These are phyloP conservation scores for Saksenaea oblongispora DNA, from an alignment of 371 early-diverging fungal species.

Conservation along the genomic window DNA sequence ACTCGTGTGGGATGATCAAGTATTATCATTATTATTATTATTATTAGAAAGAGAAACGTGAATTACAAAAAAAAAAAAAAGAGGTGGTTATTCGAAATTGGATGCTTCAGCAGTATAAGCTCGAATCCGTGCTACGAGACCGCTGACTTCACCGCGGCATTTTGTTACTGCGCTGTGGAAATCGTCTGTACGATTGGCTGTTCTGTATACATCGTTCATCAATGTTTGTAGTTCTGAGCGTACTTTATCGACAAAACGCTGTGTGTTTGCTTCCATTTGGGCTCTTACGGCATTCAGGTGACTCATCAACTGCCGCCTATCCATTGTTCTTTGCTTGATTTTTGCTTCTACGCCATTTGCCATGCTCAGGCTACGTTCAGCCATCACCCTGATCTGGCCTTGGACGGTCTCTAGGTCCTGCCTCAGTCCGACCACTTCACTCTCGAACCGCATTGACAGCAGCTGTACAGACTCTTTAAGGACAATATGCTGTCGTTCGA, in stretches of 20 bases:
- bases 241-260: conserved; percentile 25
- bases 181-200: conserved; percentile 18
- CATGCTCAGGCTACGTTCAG: conserved; percentile 15
- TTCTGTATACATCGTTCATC: conserved; percentile 14
- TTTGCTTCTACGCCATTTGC: conserved; percentile 11
- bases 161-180: conserved; percentile 29
- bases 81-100: conserved; percentile 8
- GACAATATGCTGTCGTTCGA: conserved; percentile 29
- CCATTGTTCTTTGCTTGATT: conserved; percentile 9
- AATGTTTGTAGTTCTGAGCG: conserved; percentile 24
- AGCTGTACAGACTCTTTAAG: conserved; percentile 25
- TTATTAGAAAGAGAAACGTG: background rate
- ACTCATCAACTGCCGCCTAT: conserved; percentile 5
- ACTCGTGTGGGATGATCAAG: background rate
- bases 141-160: conserved; percentile 45
- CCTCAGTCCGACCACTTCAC: conserved; percentile 29
- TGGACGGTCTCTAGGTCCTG: conserved; percentile 21
- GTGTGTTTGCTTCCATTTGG: conserved; percentile 21
- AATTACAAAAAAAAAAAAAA: background rate
- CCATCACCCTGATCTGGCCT: conserved; percentile 23
- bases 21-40: background rate
- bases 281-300: conserved; percentile 7
- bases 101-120: conserved; percentile 39
- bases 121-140: conserved; percentile 36
- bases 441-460: conserved; percentile 27